Percentiles rank a stretch among this genome's conserved stretches.
These are phyloP conservation scores for Trichoderma koningiopsis DNA, from an alignment of 2,329 filamentous ascomycete genomes.

Conservation along the genomic window DNA sequence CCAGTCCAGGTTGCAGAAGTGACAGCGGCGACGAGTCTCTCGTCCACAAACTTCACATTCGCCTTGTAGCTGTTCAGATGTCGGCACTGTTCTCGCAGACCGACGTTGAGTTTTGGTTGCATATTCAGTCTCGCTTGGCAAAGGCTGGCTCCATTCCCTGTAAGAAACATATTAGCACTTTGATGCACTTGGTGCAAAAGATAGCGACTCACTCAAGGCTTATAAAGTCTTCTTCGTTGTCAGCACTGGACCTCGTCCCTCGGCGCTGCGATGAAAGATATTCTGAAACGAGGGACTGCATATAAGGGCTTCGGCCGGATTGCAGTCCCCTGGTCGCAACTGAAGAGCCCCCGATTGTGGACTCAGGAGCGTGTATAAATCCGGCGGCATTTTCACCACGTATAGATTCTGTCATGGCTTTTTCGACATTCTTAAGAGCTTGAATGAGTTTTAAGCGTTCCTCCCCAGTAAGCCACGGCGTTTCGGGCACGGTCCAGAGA, in stretches of 20 bases:
- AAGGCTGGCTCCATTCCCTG: background rate
- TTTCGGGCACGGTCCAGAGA: background rate
- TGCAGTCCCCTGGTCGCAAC: background rate
- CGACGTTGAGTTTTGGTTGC: background rate
- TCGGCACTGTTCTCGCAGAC: background rate
- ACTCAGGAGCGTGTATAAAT: background rate
- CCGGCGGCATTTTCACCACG: background rate
- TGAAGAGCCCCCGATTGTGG: constrained; percentile 1
- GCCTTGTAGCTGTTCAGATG: background rate
- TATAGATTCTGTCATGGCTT: background rate
- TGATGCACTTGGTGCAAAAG: background rate
- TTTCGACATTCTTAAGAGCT: constrained; percentile 2
- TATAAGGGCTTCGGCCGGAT: background rate
- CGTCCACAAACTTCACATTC: background rate
- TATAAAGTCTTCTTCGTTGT: background rate
- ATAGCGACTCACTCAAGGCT: background rate
- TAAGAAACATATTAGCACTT: background rate
- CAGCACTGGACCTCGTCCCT: background rate
- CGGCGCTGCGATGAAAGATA: background rate
- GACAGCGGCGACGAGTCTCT: background rate
- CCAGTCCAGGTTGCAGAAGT: background rate
- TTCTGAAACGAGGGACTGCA: background rate
- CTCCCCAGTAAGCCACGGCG: background rate
- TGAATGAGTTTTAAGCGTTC: background rate
- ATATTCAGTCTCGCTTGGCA: background rate